Percentiles rank a stretch among this genome's conserved stretches.
Conservation (phyloP, 73 alveolate species). For the Tetrahymena elliotti region DNA sequence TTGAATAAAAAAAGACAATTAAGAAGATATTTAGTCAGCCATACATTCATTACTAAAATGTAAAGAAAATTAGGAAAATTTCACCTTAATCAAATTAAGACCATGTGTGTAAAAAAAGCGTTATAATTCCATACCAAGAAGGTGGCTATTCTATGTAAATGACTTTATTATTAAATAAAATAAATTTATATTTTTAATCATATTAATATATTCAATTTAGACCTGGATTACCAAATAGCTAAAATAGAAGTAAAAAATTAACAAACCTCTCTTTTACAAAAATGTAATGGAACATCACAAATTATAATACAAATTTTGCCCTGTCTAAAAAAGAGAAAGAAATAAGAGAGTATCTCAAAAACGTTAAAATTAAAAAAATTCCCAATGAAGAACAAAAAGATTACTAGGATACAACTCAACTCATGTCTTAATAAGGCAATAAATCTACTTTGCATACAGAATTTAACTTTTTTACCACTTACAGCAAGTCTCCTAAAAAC, state of each 20-base stretch:
- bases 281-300: not conserved
- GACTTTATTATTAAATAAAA: not conserved
- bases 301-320: not conserved
- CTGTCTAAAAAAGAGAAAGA: not conserved
- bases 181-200: not conserved
- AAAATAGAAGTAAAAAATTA: not conserved
- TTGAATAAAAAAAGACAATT: not conserved
- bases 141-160: not conserved
- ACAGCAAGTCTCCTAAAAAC: not conserved
- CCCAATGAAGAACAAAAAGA: not conserved
- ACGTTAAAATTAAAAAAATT: not conserved
- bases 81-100: not conserved
- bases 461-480: not conserved
- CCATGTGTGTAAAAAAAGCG: not conserved
- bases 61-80: not conserved
- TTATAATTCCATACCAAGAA: not conserved
- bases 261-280: not conserved
- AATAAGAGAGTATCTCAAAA: not conserved
- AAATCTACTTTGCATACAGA: not conserved
- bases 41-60: not conserved
- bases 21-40: not conserved
- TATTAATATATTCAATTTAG: not conserved
- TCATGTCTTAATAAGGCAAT: not conserved
- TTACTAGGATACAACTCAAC: not conserved
- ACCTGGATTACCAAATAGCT: not conserved